Evolutionary conservation across 495 filamentous ascomycete species (phyloP).

Genomic region (Penicillium verhagenii): DNA sequence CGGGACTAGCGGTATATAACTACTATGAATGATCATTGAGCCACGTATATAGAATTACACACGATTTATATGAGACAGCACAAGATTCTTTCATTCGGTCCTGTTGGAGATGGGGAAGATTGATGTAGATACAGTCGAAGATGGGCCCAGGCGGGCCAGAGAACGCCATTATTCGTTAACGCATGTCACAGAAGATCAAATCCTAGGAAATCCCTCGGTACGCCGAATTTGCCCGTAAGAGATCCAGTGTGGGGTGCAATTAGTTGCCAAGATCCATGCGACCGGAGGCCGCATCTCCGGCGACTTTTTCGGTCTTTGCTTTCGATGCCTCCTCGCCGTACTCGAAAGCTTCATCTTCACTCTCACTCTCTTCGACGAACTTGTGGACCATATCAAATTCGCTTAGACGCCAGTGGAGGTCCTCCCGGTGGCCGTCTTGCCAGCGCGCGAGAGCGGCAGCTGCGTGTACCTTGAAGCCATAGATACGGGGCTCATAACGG

Average conservation of each 20-base stretch:
- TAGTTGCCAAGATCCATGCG: conserved; percentile 46
- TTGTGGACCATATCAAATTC: conserved; percentile 53
- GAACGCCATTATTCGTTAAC: conserved; percentile 31
- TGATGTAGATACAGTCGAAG: conserved; percentile 29
- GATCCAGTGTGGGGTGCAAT: conserved; percentile 8
- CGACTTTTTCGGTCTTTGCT: conserved; percentile 30
- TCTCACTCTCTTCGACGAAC: conserved; percentile 56
- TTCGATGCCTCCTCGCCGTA: conserved; percentile 39
- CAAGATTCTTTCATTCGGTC: conserved; percentile 16
- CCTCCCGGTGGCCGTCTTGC: conserved; percentile 78
- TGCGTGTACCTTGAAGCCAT: conserved; percentile 93
- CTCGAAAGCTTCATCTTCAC: conserved; percentile 49
- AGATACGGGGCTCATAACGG: conserved; percentile 84
- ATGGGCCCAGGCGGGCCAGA: conserved; percentile 17
- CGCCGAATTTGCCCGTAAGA: conserved; percentile 31
- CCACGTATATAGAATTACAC: not conserved
- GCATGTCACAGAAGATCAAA: conserved; percentile 22
- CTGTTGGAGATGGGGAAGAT: not conserved
- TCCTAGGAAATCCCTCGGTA: conserved; percentile 27
- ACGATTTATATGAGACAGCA: not conserved
- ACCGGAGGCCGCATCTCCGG: conserved; percentile 41
- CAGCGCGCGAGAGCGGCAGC: conserved; percentile 84
- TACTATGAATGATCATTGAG: not conserved
- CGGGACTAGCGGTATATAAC: not conserved
- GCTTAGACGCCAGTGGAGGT: conserved; percentile 68